Conservation (phyloP, 345 rosid genomes). For the Chamaenerion angustifolium region DNA sequence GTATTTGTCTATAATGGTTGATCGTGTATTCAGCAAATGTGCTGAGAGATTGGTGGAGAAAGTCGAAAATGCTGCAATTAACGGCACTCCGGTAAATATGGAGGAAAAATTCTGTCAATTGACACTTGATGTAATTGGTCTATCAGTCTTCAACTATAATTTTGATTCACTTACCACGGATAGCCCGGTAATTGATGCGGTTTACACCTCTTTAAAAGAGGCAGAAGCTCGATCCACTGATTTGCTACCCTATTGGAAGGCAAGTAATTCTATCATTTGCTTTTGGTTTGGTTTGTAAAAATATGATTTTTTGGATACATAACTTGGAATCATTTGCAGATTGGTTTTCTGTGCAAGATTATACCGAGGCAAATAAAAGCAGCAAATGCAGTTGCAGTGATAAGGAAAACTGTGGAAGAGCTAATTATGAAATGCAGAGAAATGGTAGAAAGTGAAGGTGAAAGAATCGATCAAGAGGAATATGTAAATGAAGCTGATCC, state of each 20-base stretch:
- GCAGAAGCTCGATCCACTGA: slow-evolving; percentile 94
- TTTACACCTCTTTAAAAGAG: slow-evolving; percentile 83
- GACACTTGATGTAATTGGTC: slow-evolving; percentile 86
- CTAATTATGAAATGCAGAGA: slow-evolving; percentile 70
- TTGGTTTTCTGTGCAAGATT: slow-evolving; percentile 61
- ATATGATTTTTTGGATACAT: not conserved
- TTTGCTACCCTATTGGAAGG: slow-evolving; percentile 94
- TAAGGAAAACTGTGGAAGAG: slow-evolving; percentile 70
- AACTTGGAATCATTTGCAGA: slow-evolving; percentile 20
- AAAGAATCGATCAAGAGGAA: slow-evolving; percentile 70
- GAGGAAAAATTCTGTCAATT: slow-evolving; percentile 80
- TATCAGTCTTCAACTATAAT: slow-evolving; percentile 72
- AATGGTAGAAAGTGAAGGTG: slow-evolving; percentile 85
- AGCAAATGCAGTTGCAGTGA: slow-evolving; percentile 62
- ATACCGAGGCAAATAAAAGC: slow-evolving; percentile 90
- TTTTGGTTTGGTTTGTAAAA: not conserved
- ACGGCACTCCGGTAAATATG: slow-evolving; percentile 85
- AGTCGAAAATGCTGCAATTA: slow-evolving; percentile 45
- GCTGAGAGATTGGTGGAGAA: slow-evolving; percentile 89
- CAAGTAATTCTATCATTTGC: slow-evolving; percentile 9
- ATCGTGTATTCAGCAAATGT: slow-evolving; percentile 75
- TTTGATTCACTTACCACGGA: slow-evolving; percentile 66
- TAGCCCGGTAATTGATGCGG: slow-evolving; percentile 86
- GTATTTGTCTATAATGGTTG: slow-evolving; percentile 80
- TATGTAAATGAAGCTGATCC: slow-evolving; percentile 89